These are phyloP conservation scores for Elsinoe australis DNA, from an alignment of 2,329 filamentous ascomycete genomes.

Conservation along the genomic window DNA sequence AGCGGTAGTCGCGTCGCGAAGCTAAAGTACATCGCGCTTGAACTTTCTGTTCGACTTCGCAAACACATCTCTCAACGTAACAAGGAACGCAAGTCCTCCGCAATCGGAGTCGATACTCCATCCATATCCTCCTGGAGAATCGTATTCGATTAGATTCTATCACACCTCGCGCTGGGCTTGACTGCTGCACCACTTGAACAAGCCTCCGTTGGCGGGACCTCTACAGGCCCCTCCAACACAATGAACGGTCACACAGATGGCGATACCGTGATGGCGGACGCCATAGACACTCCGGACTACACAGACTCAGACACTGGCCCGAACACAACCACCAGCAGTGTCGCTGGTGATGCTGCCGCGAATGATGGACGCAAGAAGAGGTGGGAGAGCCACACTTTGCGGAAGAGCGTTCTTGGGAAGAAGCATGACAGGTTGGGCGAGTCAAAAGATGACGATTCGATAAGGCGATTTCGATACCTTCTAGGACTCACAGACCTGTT, in stretches of 20 bases:
- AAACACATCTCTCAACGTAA: neutral
- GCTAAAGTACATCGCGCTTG: conserved; percentile 13
- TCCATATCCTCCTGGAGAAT: conserved; percentile 14
- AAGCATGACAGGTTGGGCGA: conserved; percentile 89
- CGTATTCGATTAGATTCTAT: neutral
- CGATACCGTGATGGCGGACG: conserved; percentile 28
- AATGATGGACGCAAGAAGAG: conserved; percentile 75
- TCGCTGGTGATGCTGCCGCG: conserved; percentile 62
- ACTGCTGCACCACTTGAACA: conserved; percentile 13
- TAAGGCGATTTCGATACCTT: conserved; percentile 88
- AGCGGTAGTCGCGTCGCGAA: conserved; percentile 14
- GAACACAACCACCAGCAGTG: conserved; percentile 70
- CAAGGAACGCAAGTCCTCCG: too few relatives aligned
- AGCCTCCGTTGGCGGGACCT: conserved; percentile 17
- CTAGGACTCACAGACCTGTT: conserved; percentile 93
- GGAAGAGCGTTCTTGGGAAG: conserved; percentile 86
- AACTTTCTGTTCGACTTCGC: conserved; percentile 6
- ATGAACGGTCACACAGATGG: conserved; percentile 21
- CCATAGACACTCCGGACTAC: conserved; percentile 56
- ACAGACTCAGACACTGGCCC: conserved; percentile 60
- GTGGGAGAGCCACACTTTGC: conserved; percentile 78
- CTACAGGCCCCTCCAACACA: conserved; percentile 12
- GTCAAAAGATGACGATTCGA: conserved; percentile 94
- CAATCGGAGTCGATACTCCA: neutral
- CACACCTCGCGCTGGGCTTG: conserved; percentile 6